Conservation (phyloP, 805 yeast species). For the Zygoascus bituminiphila region DNA sequence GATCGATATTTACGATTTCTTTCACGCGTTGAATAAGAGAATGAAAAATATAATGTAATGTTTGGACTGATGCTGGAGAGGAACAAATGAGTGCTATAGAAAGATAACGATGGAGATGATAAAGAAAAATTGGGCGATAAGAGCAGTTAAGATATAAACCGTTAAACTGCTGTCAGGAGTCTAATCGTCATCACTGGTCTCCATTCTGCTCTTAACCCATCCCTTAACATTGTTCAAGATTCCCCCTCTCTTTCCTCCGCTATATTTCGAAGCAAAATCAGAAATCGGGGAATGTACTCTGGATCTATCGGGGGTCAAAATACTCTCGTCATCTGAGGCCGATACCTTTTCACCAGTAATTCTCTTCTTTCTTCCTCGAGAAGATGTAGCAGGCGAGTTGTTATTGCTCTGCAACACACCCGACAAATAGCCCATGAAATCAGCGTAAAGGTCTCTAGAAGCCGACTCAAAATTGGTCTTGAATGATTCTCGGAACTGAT, state of each 20-base stretch:
- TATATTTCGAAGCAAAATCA: constrained; percentile 56
- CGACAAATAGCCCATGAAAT: constrained; percentile 39
- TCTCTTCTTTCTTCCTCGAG: background rate
- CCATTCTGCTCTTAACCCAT: constrained; percentile 27
- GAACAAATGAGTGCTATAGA: background rate
- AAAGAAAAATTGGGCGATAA: background rate
- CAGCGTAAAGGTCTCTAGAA: constrained; percentile 76
- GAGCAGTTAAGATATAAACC: background rate
- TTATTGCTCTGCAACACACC: constrained; percentile 12
- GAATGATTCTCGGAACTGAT: constrained; percentile 81
- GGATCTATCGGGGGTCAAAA: constrained; percentile 14
- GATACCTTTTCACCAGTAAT: constrained; percentile 17
- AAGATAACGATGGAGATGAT: background rate
- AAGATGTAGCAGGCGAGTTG: background rate
- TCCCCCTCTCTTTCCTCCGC: constrained; percentile 32
- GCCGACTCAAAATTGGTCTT: constrained; percentile 57
- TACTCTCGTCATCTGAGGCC: background rate
- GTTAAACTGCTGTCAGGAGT: background rate
- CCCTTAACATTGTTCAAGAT: constrained; percentile 27
- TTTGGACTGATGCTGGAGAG: background rate
- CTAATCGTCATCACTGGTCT: constrained; percentile 5
- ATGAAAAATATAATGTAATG: background rate
- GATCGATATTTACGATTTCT: too few species aligned
- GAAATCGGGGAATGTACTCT: constrained; percentile 43
- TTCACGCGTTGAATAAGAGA: too few species aligned